These are phyloP conservation scores for Dispira parvispora DNA, from an alignment of 192 early-diverging fungal genomes.

Conservation along the genomic window DNA sequence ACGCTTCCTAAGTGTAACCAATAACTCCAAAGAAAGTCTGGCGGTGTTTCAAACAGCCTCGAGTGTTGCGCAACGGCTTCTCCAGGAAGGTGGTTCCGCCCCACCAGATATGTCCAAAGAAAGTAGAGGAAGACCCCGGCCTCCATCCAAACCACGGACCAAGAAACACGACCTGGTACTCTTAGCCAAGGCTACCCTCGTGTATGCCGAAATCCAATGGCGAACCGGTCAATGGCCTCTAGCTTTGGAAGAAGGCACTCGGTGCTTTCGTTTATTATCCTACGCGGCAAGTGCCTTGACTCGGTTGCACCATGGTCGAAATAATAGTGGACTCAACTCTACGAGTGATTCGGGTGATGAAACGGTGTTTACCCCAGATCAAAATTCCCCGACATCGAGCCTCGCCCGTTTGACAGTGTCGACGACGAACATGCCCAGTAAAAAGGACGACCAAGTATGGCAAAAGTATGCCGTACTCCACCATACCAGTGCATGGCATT, in stretches of 20 bases:
- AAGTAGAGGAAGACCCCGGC: neutral
- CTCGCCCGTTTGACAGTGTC: neutral
- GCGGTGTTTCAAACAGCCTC: no score
- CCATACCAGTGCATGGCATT: neutral
- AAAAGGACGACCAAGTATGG: neutral
- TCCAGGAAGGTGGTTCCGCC: no score
- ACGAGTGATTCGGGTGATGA: neutral
- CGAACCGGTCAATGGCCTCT: neutral
- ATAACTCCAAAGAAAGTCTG: no score
- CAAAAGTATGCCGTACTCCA: neutral
- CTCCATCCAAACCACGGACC: neutral
- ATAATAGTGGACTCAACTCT: neutral
- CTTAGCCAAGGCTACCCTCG: neutral
- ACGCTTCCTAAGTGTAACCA: no score
- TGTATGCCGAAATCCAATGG: neutral
- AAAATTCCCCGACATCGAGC: neutral
- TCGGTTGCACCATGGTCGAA: neutral
- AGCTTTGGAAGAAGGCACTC: constrained; percentile 7
- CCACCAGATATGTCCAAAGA: no score
- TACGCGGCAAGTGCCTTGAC: neutral
- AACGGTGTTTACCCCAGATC: neutral
- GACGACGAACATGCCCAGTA: neutral
- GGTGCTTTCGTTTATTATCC: constrained; percentile 4
- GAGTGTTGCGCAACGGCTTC: no score
- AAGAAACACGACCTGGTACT: neutral